These are phyloP conservation scores for Elaeis guineensis DNA, from an alignment of 176 grass and related monocot genomes.

Conservation along the genomic window DNA sequence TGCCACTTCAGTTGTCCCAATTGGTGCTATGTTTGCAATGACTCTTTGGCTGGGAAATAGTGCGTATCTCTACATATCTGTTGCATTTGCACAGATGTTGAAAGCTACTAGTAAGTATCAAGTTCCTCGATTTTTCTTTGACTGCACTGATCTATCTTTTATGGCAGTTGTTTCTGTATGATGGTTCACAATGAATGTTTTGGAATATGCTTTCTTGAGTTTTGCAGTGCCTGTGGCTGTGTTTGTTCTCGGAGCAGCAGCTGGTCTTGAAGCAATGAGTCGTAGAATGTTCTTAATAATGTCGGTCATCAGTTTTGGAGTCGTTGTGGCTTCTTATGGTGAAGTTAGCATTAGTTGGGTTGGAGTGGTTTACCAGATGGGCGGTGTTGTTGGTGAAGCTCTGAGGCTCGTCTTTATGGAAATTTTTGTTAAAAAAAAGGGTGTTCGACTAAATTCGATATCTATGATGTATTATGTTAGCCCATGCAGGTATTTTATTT, in stretches of 20 bases:
- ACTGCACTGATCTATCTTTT: conserved; percentile 1
- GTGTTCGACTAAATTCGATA: conserved; percentile 80
- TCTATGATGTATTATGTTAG: conserved; percentile 99
- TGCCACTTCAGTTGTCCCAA: conserved; percentile 86
- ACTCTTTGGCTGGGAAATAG: conserved; percentile 98
- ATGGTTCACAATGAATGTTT: background rate
- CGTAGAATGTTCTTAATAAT: conserved; percentile 91
- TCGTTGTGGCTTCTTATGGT: conserved; percentile 90
- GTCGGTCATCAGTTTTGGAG: conserved; percentile 82
- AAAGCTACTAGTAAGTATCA: conserved; percentile 87
- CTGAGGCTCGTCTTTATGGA: conserved; percentile 94
- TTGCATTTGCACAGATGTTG: conserved; percentile 99
- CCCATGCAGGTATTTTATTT: conserved; percentile 64
- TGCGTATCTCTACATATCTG: conserved; percentile 97
- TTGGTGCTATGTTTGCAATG: conserved; percentile 99
- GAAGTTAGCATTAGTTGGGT: conserved; percentile 91
- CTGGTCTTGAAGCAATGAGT: conserved; percentile 83
- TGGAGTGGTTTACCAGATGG: conserved; percentile 98
- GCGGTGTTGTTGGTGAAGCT: conserved; percentile 84
- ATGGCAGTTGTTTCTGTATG: background rate
- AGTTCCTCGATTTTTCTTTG: background rate
- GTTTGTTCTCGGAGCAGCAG: conserved; percentile 82
- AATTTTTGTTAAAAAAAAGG: conserved; percentile 98
- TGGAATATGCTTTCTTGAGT: conserved; percentile 7
- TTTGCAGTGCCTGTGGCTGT: conserved; percentile 94